Base-by-base conservation (phyloP, 1,284 basidiomycete genomes). In the Ustilago cynodontis region DNA sequence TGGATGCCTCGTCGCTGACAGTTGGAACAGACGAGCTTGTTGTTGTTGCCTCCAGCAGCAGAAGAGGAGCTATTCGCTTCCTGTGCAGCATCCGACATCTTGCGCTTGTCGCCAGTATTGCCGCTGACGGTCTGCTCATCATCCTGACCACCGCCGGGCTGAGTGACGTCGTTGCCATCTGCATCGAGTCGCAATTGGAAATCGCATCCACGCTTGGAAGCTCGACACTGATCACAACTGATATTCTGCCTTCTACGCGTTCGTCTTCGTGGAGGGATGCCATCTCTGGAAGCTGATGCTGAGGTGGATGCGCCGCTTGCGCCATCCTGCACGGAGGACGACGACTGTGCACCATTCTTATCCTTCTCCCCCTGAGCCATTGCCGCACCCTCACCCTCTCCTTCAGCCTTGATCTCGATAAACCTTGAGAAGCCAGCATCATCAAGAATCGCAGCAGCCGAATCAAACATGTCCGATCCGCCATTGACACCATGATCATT, bases 181-280 rank as follows among this genome's bases (percentile, higher is more conserved):
- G 75, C 71, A 35, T 78, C 71, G 47, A 73, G 71, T 31, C 69
- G 65, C 33, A 78, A 60, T 47, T 78, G 76, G 28, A 78, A 78
- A 33, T 78, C 76, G 22, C 76, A 78, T 7, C 76, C 76, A 49
- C 76, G 63, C 59, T 78, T 78, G 14, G 76, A 78, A 13, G 76
- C 76, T 24, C 76, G 63, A 39, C 76, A 78, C 53, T 78, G 76
- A 49, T 78, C 76, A 24, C 76, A 78, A 74, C 76, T 78, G 61
- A 78, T 74, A 53, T 78, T 78, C 37, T 78, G 76, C 52, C 76
- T 59, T 33, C 76, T 47, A 16, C 76, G 70, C 22, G 71, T 77
- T 20, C 75, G 59, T 9, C 75, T 45, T 29, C 75, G 65, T 14
- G 75, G 70, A 8, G 73, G 61, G n/a, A 71, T 60, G 47, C 58